These are phyloP conservation scores for Epichloe aotearoae DNA, from an alignment of 2,329 filamentous ascomycete species.

Conservation along the genomic window DNA sequence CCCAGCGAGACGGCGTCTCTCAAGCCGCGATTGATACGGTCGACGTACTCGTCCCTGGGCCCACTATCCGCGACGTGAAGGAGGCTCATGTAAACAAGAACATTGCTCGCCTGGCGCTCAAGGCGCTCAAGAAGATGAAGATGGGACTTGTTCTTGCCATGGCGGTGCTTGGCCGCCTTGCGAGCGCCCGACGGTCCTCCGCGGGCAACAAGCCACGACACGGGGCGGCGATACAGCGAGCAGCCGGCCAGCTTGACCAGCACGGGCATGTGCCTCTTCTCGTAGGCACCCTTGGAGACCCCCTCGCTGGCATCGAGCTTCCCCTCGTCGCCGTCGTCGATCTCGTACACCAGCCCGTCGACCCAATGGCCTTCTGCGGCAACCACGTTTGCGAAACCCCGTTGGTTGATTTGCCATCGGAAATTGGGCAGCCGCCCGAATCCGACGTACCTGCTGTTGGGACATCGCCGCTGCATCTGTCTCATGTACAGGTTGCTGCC, in stretches of 20 bases:
- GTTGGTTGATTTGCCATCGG: constrained; percentile 34
- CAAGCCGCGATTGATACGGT: constrained; percentile 25
- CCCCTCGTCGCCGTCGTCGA: constrained; percentile 23
- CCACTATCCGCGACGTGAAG: constrained; percentile 19
- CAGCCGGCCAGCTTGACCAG: constrained; percentile 19
- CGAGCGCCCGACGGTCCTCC: constrained; percentile 19
- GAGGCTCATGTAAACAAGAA: constrained; percentile 27
- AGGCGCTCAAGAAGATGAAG: not conserved
- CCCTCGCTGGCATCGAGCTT: constrained; percentile 28
- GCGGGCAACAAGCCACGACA: constrained; percentile 24
- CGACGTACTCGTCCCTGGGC: constrained; percentile 26
- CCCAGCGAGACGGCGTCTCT: constrained; percentile 23
- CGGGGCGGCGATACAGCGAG: constrained; percentile 22
- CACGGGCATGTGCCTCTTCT: constrained; percentile 21
- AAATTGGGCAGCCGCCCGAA: constrained; percentile 24
- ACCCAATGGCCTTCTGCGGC: constrained; percentile 21
- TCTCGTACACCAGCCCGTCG: constrained; percentile 28
- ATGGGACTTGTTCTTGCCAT: not conserved
- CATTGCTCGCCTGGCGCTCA: constrained; percentile 11
- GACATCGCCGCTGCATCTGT: constrained; percentile 32
- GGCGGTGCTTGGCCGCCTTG: constrained; percentile 9
- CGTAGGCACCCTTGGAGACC: constrained; percentile 25
- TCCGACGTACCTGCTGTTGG: constrained; percentile 26
- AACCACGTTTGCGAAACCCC: constrained; percentile 31
- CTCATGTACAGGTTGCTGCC: constrained; percentile 31